Conservation (phyloP, 495 filamentous ascomycete species). For the Lophiostoma macrostomum region DNA sequence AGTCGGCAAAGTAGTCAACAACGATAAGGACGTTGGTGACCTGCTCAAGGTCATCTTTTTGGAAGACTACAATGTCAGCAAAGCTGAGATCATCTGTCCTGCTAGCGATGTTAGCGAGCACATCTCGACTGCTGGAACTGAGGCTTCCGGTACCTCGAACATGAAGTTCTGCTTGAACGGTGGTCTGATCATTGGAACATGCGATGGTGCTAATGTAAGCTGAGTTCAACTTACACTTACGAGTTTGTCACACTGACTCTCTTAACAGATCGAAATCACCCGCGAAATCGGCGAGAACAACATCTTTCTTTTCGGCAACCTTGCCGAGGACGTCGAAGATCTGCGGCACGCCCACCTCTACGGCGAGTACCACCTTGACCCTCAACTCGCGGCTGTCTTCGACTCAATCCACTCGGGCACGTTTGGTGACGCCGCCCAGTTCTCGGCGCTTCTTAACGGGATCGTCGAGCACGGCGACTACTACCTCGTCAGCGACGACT, state of each 20-base stretch:
- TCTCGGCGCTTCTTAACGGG: conserved; percentile 73
- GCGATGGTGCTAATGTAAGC: conserved; percentile 93
- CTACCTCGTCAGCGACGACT: conserved; percentile 96
- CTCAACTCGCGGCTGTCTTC: conserved; percentile 74
- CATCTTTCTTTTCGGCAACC: conserved; percentile 97
- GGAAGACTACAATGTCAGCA: conserved; percentile 98
- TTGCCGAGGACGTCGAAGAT: conserved; percentile 95
- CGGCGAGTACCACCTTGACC: conserved; percentile 71
- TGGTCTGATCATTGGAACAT: conserved; percentile 94
- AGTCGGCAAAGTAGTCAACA: conserved; percentile 88
- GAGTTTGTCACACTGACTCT: conserved; percentile 20
- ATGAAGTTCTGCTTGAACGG: conserved; percentile 99
- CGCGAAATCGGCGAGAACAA: conserved; percentile 93
- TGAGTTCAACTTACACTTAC: neutral
- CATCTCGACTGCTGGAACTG: conserved; percentile 96
- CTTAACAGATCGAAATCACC: conserved; percentile 84
- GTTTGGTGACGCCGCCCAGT: conserved; percentile 74
- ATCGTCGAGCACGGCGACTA: conserved; percentile 94
- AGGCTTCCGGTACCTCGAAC: conserved; percentile 70
- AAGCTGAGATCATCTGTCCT: conserved; percentile 93
- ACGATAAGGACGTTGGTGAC: conserved; percentile 86
- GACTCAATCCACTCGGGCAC: conserved; percentile 68
- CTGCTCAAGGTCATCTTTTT: conserved; percentile 95
- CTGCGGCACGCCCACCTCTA: conserved; percentile 89
- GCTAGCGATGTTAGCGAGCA: conserved; percentile 97